These are phyloP conservation scores for Diplodia mutila DNA, from an alignment of 2,329 filamentous ascomycete species.

Conservation along the genomic window DNA sequence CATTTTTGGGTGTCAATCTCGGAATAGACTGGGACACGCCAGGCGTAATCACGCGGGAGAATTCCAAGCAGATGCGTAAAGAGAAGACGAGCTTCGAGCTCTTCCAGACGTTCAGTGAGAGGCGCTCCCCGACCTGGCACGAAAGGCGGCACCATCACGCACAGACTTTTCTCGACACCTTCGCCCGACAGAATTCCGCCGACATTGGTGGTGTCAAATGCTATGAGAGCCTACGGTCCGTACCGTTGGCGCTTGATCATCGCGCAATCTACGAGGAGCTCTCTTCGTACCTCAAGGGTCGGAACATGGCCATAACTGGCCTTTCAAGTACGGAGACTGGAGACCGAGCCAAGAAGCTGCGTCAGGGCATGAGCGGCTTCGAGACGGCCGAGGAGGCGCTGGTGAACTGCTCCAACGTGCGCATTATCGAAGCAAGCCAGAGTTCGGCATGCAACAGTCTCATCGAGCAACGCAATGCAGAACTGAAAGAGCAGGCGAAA, in stretches of 20 bases:
- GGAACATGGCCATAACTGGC: conserved; percentile 53
- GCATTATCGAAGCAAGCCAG: neutral
- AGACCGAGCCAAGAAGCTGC: conserved; percentile 47
- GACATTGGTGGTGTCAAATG: conserved; percentile 44
- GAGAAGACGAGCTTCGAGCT: conserved; percentile 56
- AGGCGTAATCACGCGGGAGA: conserved; percentile 7
- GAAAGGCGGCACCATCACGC: conserved; percentile 54
- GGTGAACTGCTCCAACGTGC: conserved; percentile 38
- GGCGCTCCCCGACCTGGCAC: conserved; percentile 58
- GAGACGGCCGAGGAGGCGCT: conserved; percentile 57
- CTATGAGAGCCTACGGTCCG: conserved; percentile 46
- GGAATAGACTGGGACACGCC: conserved; percentile 56
- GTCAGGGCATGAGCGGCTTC: conserved; percentile 51
- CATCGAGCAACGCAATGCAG: neutral
- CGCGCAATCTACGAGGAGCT: conserved; percentile 59
- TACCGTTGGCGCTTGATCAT: conserved; percentile 53
- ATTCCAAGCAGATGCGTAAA: conserved; percentile 33
- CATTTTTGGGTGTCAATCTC: conserved; percentile 59
- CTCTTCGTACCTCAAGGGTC: conserved; percentile 56
- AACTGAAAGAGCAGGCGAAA: neutral
- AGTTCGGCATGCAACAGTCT: neutral
- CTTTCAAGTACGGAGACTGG: conserved; percentile 33
- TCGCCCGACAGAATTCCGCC: conserved; percentile 48
- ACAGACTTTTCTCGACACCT: conserved; percentile 59
- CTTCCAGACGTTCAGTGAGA: conserved; percentile 58